Conservation (phyloP, 2,329 filamentous ascomycete genomes). For the Xylaria sp. region DNA sequence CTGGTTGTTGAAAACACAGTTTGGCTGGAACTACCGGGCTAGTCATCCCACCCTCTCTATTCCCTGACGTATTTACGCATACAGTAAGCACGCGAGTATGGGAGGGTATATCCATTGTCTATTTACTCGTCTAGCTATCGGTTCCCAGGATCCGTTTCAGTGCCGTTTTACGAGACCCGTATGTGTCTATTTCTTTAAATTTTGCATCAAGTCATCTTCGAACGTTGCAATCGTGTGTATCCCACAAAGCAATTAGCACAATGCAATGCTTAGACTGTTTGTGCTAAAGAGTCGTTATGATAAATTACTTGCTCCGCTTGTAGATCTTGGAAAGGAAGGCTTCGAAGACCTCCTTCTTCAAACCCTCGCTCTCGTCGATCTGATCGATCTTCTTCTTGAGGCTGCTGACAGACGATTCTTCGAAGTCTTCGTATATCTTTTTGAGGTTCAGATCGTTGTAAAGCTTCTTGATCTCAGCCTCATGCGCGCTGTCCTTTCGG, state of each 20-base stretch:
- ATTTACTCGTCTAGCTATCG: slow-evolving; percentile 16
- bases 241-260: not conserved
- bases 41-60: not conserved
- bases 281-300: not conserved
- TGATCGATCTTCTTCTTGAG: slow-evolving; percentile 78
- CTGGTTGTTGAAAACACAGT: not conserved
- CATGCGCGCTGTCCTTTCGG: slow-evolving; percentile 83
- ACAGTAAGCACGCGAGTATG: not conserved
- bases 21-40: not conserved
- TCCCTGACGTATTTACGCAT: not conserved
- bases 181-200: slow-evolving; percentile 18
- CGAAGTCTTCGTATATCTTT: slow-evolving; percentile 85
- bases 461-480: slow-evolving; percentile 87
- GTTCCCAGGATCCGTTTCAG: slow-evolving; percentile 9
- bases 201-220: not conserved
- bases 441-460: slow-evolving; percentile 88
- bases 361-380: slow-evolving; percentile 85
- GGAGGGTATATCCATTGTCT: slow-evolving; percentile 29
- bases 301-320: slow-evolving; percentile 87
- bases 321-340: slow-evolving; percentile 96
- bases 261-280: not conserved
- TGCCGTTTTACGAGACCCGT: slow-evolving; percentile 19
- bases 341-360: slow-evolving; percentile 92
- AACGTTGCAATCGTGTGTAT: not conserved
- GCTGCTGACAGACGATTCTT: slow-evolving; percentile 86